These are phyloP conservation scores for Blastomyces silverae DNA, from an alignment of 2,329 filamentous ascomycete genomes.

Conservation along the genomic window DNA sequence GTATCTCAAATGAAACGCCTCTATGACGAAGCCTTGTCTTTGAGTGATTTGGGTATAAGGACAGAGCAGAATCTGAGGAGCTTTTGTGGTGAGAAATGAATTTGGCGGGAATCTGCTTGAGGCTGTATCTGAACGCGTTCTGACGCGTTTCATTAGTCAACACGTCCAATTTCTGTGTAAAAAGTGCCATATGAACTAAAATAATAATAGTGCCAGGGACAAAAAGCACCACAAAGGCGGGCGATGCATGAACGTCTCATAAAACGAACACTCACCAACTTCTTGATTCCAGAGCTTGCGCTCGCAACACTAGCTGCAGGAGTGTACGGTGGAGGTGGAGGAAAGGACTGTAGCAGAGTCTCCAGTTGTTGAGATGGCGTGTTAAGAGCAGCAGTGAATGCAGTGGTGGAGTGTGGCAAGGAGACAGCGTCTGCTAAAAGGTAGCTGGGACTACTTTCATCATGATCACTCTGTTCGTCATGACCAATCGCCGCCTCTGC, in stretches of 20 bases:
- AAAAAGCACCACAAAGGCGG: background rate
- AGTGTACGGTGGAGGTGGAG: background rate
- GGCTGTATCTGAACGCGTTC: constrained; percentile 18
- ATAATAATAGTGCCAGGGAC: background rate
- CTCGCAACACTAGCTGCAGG: constrained; percentile 5
- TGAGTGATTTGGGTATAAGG: background rate
- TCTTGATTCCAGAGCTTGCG: constrained; percentile 10
- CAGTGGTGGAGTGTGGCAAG: background rate
- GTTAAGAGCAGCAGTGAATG: background rate
- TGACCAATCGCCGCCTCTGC: background rate
- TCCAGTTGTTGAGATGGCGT: background rate
- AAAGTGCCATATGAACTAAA: background rate
- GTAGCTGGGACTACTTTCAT: background rate
- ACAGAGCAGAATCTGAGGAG: constrained; percentile 16
- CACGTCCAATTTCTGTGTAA: background rate
- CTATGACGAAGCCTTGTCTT: constrained; percentile 17
- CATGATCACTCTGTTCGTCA: too few relatives aligned
- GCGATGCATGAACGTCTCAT: background rate
- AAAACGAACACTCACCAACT: constrained; percentile 18
- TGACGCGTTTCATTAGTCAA: constrained; percentile 20
- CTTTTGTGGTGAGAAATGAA: constrained; percentile 18
- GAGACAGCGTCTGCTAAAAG: background rate
- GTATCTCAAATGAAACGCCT: constrained; percentile 23
- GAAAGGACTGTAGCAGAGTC: background rate
- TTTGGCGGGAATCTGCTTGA: constrained; percentile 19